phyloP scores from a whole-genome alignment of 2,329 filamentous ascomycete genomes.

The Trichoderma endophyticum region DNA sequence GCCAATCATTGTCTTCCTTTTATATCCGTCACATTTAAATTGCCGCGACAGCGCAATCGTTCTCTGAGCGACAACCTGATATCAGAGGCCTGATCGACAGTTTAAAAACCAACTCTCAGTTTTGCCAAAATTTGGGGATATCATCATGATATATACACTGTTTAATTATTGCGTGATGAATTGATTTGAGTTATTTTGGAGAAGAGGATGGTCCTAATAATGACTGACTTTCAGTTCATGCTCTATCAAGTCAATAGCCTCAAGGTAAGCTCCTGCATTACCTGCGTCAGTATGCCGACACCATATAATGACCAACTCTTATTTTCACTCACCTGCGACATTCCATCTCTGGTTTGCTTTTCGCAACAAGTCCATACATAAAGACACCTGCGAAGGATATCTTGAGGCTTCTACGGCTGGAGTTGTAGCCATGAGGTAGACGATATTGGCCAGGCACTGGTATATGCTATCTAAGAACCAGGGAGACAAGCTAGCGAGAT shows the following conservation, averaged over 20 bases:
- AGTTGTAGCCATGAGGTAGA: not conserved
- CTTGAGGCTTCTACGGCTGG: not conserved
- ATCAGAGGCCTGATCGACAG: not conserved
- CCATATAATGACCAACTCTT: rapidly evolving
- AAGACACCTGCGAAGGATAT: not conserved
- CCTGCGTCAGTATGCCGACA: not conserved
- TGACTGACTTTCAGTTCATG: not conserved
- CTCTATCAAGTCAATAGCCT: slow-evolving; percentile 5
- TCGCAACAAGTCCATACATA: slow-evolving; percentile 1
- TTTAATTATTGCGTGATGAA: not conserved
- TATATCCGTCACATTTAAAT: not conserved
- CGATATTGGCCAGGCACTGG: slow-evolving; percentile 10
- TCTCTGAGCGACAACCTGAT: not conserved
- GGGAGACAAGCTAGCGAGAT: slow-evolving; percentile 7
- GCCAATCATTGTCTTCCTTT: not conserved
- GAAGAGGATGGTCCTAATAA: not conserved
- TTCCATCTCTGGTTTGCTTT: slow-evolving; percentile 16
- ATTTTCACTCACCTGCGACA: not conserved
- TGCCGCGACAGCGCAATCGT: not conserved
- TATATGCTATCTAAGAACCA: slow-evolving; percentile 16
- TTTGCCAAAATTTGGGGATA: not conserved
- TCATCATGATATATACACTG: not conserved
- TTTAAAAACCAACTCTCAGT: not conserved
- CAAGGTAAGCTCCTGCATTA: slow-evolving; percentile 9
- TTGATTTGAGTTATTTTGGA: not conserved